Percentiles rank a stretch among this genome's conserved stretches.
phyloP scores from a whole-genome alignment of 768 basidiomycete species.

The Mycena latifolia region DNA sequence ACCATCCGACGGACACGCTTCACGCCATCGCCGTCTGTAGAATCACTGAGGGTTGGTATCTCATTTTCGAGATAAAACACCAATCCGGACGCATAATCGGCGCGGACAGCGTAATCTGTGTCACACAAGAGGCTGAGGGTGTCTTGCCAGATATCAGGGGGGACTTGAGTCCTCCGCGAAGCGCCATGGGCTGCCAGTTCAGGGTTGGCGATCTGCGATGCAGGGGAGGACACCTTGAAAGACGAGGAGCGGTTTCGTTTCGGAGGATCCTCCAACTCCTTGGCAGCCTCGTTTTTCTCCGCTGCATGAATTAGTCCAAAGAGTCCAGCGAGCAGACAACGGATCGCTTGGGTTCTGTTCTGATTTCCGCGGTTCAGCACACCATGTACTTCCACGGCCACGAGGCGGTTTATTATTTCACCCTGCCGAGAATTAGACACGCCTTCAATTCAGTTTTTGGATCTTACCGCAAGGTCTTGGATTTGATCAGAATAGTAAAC shows the following conservation, averaged over 20 bases:
- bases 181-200: slow-evolving; percentile 44
- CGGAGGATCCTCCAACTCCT: slow-evolving; percentile 31
- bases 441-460: background rate
- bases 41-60: slow-evolving; percentile 73
- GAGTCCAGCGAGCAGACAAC: slow-evolving; percentile 78
- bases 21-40: slow-evolving; percentile 57
- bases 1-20: slow-evolving; percentile 59
- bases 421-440: slow-evolving; percentile 52
- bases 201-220: slow-evolving; percentile 42
- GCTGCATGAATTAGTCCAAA: slow-evolving; percentile 77
- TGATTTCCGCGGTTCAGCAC: slow-evolving; percentile 55
- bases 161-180: slow-evolving; percentile 74
- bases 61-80: slow-evolving; percentile 83
- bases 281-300: slow-evolving; percentile 56
- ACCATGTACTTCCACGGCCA: slow-evolving; percentile 77
- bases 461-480: slow-evolving; percentile 82
- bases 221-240: slow-evolving; percentile 38
- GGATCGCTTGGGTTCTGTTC: slow-evolving; percentile 74
- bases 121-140: slow-evolving; percentile 90
- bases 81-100: slow-evolving; percentile 81
- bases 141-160: slow-evolving; percentile 92
- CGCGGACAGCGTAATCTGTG: slow-evolving; percentile 78
- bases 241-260: slow-evolving; percentile 42
- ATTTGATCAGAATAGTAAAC: slow-evolving; percentile 98
- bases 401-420: slow-evolving; percentile 83